These are phyloP conservation scores for Leucogyrophana mollusca DNA, from an alignment of 768 basidiomycete genomes.

Conservation along the genomic window DNA sequence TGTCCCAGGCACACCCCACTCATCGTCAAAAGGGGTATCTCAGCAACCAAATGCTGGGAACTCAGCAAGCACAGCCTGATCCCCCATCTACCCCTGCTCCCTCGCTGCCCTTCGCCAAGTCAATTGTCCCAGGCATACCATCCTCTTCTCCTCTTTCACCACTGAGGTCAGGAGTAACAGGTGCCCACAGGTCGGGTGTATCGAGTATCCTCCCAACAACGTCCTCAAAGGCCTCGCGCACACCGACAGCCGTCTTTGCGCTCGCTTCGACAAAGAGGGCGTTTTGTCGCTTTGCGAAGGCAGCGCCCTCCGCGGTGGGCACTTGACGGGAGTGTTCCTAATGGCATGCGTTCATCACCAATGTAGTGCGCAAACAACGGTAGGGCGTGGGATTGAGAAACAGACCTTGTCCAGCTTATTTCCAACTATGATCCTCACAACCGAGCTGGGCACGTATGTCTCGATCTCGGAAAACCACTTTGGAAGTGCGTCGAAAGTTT, in stretches of 20 bases:
- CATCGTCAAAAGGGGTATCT: too few relatives aligned
- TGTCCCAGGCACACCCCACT: too few relatives aligned
- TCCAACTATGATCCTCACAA: conserved; percentile 93
- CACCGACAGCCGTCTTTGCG: conserved; percentile 87
- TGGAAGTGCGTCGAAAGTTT: conserved; percentile 92
- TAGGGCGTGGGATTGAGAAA: background rate
- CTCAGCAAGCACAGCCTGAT: conserved; percentile 34
- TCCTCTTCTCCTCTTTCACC: conserved; percentile 11
- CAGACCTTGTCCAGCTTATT: conserved; percentile 88
- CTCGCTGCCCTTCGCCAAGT: conserved; percentile 17
- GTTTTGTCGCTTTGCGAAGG: conserved; percentile 79
- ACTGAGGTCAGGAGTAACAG: conserved; percentile 20
- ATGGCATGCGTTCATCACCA: background rate
- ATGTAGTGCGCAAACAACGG: background rate
- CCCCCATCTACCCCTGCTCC: conserved; percentile 15
- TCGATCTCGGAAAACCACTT: conserved; percentile 93
- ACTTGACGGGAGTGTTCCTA: conserved; percentile 94
- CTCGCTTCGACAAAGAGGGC: conserved; percentile 90
- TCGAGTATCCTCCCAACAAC: conserved; percentile 83
- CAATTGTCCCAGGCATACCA: conserved; percentile 45
- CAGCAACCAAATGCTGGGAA: too few relatives aligned
- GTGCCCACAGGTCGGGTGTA: conserved; percentile 78
- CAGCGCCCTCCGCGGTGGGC: conserved; percentile 68
- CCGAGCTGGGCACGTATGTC: conserved; percentile 82
- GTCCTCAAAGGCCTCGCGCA: conserved; percentile 72